Conservation (phyloP, 2,329 filamentous ascomycete genomes). For the Verticillium nubilum region DNA sequence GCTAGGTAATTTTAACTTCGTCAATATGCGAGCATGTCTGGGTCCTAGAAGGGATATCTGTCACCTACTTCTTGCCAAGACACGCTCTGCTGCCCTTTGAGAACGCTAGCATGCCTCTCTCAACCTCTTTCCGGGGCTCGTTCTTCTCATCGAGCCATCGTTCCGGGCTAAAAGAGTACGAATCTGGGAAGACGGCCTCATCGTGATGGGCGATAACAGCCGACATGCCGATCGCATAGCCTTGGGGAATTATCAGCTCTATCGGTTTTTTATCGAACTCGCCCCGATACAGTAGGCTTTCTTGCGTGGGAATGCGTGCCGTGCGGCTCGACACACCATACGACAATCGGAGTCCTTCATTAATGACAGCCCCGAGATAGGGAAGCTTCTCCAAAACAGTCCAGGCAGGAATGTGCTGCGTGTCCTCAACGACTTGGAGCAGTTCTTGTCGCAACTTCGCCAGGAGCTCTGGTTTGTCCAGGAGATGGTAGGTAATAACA, state of each 20-base stretch:
- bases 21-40: conserved; percentile 1
- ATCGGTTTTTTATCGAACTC: conserved; percentile 14
- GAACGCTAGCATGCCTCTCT: conserved; percentile 26
- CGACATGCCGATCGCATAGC: conserved; percentile 32
- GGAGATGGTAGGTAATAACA: conserved; percentile 23
- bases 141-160: conserved; percentile 28
- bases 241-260: conserved; percentile 25
- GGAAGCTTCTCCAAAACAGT: conserved; percentile 26
- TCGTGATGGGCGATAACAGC: conserved; percentile 31
- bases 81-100: conserved; percentile 34
- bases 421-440: neutral
- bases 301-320: conserved; percentile 19
- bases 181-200: conserved; percentile 27
- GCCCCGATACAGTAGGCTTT: conserved; percentile 23
- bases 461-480: conserved; percentile 24
- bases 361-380: conserved; percentile 29
- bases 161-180: conserved; percentile 31
- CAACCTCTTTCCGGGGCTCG: conserved; percentile 17
- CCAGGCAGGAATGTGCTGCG: conserved; percentile 16
- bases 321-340: conserved; percentile 20
- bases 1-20: conserved; percentile 4
- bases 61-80: conserved; percentile 30
- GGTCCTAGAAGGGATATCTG: neutral
- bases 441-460: conserved; percentile 20
- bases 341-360: conserved; percentile 29